These are phyloP conservation scores for Russula compacta DNA, from an alignment of 768 basidiomycete genomes.

Conservation along the genomic window DNA sequence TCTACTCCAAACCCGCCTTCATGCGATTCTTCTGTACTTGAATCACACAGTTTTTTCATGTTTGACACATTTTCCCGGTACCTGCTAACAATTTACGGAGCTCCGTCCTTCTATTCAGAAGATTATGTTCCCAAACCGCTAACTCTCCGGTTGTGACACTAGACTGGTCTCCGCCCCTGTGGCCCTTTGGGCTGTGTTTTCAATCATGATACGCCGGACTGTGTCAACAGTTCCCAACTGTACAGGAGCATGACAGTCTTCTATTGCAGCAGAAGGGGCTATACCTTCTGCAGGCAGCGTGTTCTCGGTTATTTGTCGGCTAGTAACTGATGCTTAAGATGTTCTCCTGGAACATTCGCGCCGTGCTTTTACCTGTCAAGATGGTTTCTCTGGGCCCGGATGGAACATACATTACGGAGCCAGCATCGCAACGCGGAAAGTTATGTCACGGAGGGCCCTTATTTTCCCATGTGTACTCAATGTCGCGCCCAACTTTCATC, in stretches of 20 bases:
- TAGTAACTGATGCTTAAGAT: constrained; percentile 3
- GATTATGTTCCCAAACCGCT: neutral
- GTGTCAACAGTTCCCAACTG: neutral
- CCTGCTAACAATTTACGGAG: neutral
- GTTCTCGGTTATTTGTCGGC: constrained; percentile 11
- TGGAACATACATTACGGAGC: neutral
- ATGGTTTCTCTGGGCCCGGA: neutral
- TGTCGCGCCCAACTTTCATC: neutral
- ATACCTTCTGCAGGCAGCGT: constrained; percentile 4
- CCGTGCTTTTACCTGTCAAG: constrained; percentile 3
- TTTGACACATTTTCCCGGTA: neutral
- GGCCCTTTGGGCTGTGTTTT: neutral
- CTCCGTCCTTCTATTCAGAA: constrained; percentile 9
- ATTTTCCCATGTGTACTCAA: neutral
- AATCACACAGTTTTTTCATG: neutral
- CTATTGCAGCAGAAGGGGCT: neutral
- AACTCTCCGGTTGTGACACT: neutral
- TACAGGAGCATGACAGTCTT: neutral
- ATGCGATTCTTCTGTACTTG: constrained; percentile 2
- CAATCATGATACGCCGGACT: neutral
- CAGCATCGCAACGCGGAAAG: neutral
- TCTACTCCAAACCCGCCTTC: neutral
- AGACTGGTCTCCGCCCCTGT: neutral
- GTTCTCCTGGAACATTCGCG: constrained; percentile 13
- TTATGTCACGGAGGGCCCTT: neutral